Conservation (phyloP, 192 early-diverging fungal species). For the Linnemannia elongata region DNA sequence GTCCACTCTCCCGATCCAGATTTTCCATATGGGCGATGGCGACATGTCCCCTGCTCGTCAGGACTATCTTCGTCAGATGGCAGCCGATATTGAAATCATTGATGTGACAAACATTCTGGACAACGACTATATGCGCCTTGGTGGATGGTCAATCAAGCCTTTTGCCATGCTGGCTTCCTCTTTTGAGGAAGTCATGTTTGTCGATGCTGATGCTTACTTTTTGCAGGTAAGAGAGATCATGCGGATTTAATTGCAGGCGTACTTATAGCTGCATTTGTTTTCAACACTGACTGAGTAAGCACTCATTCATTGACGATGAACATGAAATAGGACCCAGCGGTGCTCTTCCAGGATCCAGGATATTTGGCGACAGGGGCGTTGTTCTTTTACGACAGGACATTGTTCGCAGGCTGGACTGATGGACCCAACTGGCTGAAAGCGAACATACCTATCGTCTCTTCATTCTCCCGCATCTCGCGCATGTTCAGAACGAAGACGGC, state of each 20-base stretch:
- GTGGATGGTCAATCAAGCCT: slow-evolving; percentile 81
- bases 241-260: too few relatives aligned
- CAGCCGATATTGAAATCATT: slow-evolving; percentile 47
- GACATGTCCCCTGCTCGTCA: slow-evolving; percentile 57
- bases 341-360: slow-evolving; percentile 63
- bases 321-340: slow-evolving; percentile 60
- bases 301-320: not conserved
- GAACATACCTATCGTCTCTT: slow-evolving; percentile 58
- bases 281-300: not conserved
- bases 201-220: slow-evolving; percentile 81
- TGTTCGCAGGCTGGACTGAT: slow-evolving; percentile 39
- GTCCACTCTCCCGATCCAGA: slow-evolving; percentile 70
- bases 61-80: slow-evolving; percentile 45
- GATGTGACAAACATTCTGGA: slow-evolving; percentile 59
- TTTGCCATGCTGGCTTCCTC: slow-evolving; percentile 73
- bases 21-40: slow-evolving; percentile 66
- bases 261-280: too few relatives aligned
- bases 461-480: slow-evolving; percentile 53
- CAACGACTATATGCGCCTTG: slow-evolving; percentile 57
- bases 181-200: slow-evolving; percentile 75
- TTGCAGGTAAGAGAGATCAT: slow-evolving; percentile 56
- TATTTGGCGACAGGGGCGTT: slow-evolving; percentile 64
- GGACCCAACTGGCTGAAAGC: slow-evolving; percentile 63
- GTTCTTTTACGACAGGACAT: slow-evolving; percentile 75
- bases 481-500: slow-evolving; percentile 50